These are phyloP conservation scores for Adansonia gregorii DNA, from an alignment of 441 rosid genomes.

Conservation along the genomic window DNA sequence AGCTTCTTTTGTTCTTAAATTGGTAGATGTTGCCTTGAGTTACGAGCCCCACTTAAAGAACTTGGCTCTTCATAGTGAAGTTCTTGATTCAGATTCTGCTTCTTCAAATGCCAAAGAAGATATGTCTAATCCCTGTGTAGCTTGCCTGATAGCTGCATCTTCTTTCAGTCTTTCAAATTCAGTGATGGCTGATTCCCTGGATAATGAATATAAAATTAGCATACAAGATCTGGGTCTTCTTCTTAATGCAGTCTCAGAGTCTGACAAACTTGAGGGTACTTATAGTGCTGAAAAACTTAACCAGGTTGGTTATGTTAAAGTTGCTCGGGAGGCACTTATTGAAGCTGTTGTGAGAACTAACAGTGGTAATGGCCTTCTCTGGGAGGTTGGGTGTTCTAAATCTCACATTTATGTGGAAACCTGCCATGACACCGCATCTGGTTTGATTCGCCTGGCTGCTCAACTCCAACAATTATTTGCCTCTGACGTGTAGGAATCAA, in stretches of 20 bases:
- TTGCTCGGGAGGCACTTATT: constrained; percentile 75
- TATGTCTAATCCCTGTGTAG: constrained; percentile 44
- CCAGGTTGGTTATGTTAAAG: constrained; percentile 77
- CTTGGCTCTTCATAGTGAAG: constrained; percentile 32
- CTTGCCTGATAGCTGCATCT: constrained; percentile 91
- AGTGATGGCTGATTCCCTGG: constrained; percentile 43
- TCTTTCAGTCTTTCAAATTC: constrained; percentile 63
- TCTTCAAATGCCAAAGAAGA: constrained; percentile 39
- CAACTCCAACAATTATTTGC: constrained; percentile 90
- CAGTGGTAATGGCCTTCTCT: constrained; percentile 43
- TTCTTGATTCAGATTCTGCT: constrained; percentile 44
- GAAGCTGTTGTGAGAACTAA: constrained; percentile 68
- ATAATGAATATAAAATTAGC: constrained; percentile 62
- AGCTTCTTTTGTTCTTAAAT: constrained; percentile 70
- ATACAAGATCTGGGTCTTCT: constrained; percentile 91
- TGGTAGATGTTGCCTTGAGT: constrained; percentile 90
- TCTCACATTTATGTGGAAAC: constrained; percentile 72
- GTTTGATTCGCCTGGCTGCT: constrained; percentile 71
- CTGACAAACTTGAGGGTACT: constrained; percentile 53
- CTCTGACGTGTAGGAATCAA: constrained; percentile 90
- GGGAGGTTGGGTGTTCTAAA: constrained; percentile 86
- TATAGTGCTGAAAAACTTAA: constrained; percentile 70
- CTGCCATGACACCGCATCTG: constrained; percentile 86
- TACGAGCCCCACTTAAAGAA: constrained; percentile 76
- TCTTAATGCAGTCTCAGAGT: constrained; percentile 53